Base-by-base conservation (phyloP, 139 green algal genomes). In the Pseudopediastrum boryanum region DNA sequence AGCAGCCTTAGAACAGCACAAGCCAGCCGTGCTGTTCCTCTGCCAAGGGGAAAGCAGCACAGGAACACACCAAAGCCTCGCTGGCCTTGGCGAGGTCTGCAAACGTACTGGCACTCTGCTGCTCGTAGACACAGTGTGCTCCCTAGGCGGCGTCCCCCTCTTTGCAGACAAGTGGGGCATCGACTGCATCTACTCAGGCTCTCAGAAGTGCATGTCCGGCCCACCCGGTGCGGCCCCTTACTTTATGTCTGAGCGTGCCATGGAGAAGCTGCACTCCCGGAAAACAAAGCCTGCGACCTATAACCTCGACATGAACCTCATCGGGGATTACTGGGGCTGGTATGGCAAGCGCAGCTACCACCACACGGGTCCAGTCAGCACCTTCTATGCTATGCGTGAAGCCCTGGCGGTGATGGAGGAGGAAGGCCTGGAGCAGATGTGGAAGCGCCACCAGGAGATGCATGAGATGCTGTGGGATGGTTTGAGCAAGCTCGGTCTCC, bases 61-160 rank as follows among this genome's bases (percentile, higher is more conserved):
- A 42, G 94, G 94, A 50, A 90, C 85, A 2, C 87, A 90, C 51
- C 84, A 88, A 79, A 81, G 48, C 61, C 76, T 82, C 16, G 76
- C 61, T n/a, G 94, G 94, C 19, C 69, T 98, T 69, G 94, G 94
- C 25, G 91, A 97, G 59, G 67, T 95, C 50, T 98, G 94, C 87
- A 80, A 86, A 25, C 77, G 83, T 41, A 90, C 90, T 35, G 90
- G 88, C 83, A 92, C 91, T 2, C 87, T 98, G 85, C 88, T 98
- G 79, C 88, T 98, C 74, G 92, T 98, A 48, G 95, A 98, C 91
- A 95, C 95, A 2, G 95, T 98, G 42, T 95, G 92, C 90, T 92
- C 88, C 0, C 84, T 97, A 69, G 93, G 93, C 29, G 94, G 94
- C 27, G 91, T 97, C 48, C 93, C 93, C 16, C 58, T 97, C 31